Evolutionary conservation across 208 protist species (phyloP).

Genomic region (Endotrypanum monterogeii): DNA sequence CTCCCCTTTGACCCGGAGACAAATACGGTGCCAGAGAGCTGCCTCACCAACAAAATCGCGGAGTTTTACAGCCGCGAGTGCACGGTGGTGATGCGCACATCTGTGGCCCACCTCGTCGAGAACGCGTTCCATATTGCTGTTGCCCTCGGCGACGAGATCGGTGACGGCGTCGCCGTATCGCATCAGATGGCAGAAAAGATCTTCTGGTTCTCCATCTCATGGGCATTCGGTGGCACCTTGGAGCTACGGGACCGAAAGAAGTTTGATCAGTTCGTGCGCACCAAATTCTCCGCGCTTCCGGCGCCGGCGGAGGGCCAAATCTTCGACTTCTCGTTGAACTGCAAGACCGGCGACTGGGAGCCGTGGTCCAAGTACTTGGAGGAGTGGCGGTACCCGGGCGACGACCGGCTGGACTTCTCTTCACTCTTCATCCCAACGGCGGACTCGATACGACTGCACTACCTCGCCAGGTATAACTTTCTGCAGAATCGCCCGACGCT

Average conservation of each 20-base stretch:
- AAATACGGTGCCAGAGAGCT: constrained; percentile 27
- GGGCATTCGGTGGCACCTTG: constrained; percentile 95
- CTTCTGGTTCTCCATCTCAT: constrained; percentile 94
- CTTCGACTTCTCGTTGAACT: constrained; percentile 96
- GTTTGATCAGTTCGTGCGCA: constrained; percentile 93
- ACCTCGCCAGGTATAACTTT: constrained; percentile 90
- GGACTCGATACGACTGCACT: constrained; percentile 95
- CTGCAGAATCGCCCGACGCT: constrained; percentile 85
- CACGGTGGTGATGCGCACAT: constrained; percentile 84
- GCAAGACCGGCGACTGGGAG: constrained; percentile 89
- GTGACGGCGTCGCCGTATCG: constrained; percentile 74
- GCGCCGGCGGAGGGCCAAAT: constrained; percentile 75
- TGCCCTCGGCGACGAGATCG: constrained; percentile 83
- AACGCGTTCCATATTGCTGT: constrained; percentile 93
- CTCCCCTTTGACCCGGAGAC: constrained; percentile 60
- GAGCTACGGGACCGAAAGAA: constrained; percentile 92
- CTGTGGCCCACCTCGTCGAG: constrained; percentile 84
- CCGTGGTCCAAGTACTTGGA: constrained; percentile 86
- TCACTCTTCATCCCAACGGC: constrained; percentile 97
- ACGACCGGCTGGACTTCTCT: constrained; percentile 93
- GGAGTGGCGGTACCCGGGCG: constrained; percentile 93
- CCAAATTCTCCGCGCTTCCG: constrained; percentile 71
- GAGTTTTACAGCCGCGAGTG: constrained; percentile 92
- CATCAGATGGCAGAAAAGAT: constrained; percentile 91
- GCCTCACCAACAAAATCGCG: constrained; percentile 66